These are phyloP conservation scores for Euclidium syriacum DNA, from an alignment of 345 rosid genomes.

Conservation along the genomic window DNA sequence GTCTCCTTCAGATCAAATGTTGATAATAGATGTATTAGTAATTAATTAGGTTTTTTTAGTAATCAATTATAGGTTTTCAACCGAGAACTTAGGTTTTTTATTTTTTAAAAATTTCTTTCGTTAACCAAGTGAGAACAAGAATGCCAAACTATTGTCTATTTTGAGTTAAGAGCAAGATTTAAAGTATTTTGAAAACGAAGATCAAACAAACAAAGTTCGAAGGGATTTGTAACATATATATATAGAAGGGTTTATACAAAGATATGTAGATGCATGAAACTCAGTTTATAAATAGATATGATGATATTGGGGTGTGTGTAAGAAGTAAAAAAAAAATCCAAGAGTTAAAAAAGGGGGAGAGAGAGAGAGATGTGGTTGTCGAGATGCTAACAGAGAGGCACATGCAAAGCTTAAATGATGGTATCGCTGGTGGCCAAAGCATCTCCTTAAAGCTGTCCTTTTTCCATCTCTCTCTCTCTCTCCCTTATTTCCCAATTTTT, in stretches of 20 bases:
- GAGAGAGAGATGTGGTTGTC: constrained; percentile 36
- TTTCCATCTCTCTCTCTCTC: constrained; percentile 21
- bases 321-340: constrained; percentile 25
- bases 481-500: too few species aligned
- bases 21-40: background rate
- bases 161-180: background rate
- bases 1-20: background rate
- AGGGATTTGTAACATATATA: background rate
- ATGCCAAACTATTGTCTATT: background rate
- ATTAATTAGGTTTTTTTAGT: too few species aligned
- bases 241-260: background rate
- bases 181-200: background rate
- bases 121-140: background rate
- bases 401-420: constrained; percentile 41
- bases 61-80: too few species aligned
- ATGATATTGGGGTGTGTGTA: constrained; percentile 33
- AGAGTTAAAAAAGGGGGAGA: constrained; percentile 24
- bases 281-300: constrained; percentile 3
- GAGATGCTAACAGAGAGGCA: constrained; percentile 39
- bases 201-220: constrained; percentile 2
- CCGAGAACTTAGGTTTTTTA: background rate
- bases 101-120: background rate
- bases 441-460: constrained; percentile 36
- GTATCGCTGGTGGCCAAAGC: constrained; percentile 36
- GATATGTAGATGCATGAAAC: constrained; percentile 4